Evolutionary conservation across 768 basidiomycete genomes (phyloP).

Genomic region (Tephrocybe sp.): DNA sequence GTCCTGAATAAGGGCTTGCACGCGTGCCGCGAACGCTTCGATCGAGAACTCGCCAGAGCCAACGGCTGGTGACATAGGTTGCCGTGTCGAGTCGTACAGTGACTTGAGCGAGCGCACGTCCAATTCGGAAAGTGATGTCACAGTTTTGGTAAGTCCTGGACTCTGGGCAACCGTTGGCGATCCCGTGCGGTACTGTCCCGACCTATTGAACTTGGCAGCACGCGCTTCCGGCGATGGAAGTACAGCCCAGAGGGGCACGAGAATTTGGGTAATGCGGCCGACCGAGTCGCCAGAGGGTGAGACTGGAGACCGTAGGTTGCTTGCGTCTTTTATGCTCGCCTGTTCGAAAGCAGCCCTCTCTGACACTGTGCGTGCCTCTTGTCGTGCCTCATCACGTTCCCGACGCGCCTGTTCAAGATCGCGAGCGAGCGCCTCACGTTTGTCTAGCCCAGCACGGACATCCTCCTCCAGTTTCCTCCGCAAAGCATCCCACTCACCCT

Average conservation of each 20-base stretch:
- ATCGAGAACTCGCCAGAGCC: conserved; percentile 56
- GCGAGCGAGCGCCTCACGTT: conserved; percentile 42
- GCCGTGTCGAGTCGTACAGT: conserved; percentile 57
- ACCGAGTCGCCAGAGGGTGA: conserved; percentile 37
- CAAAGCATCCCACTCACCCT: conserved; percentile 47
- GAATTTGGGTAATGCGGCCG: conserved; percentile 54
- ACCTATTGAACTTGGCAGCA: conserved; percentile 55
- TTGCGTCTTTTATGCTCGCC: conserved; percentile 5
- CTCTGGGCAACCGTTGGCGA: conserved; percentile 41
- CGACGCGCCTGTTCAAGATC: conserved; percentile 55
- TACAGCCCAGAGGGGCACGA: conserved; percentile 76
- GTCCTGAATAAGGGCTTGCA: conserved; percentile 81
- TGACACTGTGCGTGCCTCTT: conserved; percentile 31
- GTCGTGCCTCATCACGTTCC: conserved; percentile 51
- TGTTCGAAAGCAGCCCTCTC: conserved; percentile 6
- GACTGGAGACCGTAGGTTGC: conserved; percentile 15
- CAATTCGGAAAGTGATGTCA: conserved; percentile 71
- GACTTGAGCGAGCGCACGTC: conserved; percentile 86
- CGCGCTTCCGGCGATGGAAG: conserved; percentile 87
- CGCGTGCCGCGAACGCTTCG: conserved; percentile 74
- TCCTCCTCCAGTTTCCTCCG: conserved; percentile 51
- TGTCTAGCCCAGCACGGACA: conserved; percentile 43
- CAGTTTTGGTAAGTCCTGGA: conserved; percentile 17
- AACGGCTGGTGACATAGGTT: conserved; percentile 23
- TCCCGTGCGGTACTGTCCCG: conserved; percentile 48